Evolutionary conservation across 2,329 filamentous ascomycete species (phyloP), one percentile per base, ranked within the genome.

Genomic region (Exophiala mesophila): DNA sequence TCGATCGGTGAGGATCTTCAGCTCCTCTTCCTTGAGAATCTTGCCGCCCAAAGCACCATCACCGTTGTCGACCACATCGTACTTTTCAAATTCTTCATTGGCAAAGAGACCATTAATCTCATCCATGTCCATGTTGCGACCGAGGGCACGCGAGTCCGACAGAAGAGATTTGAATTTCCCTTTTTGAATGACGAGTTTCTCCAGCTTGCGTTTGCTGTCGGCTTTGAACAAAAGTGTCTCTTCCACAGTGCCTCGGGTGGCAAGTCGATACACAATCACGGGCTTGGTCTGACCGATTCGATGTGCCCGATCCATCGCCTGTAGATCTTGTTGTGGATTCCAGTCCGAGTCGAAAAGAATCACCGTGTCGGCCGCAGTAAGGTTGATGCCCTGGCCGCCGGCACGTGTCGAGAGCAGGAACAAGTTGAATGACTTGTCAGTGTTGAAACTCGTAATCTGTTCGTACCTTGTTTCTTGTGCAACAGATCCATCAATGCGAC

Each of bases 271-370:
- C 1, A 98, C 84, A 15, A 98, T 80, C 1, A 98, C 92, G 0
- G 92, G 92, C 2, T 83, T 77, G 1, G 82, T 95, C 63, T 98
- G 92, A 0, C 92, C 92, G 50, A 98, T 97, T 9, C 92, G 80
- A 60, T 98, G 92, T 1, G 87, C 88, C 4, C 92, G 86, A 59
- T 98, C 92, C 64, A 97, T 92, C 0, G 92, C 92, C 60, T 98
- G 92, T 0, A 98, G 72, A 62, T 98, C 92, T 59, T 96, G 90
- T 61, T 98, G 92, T 0, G 92, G 92, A 56, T 98, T 98, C 81
- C 90, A 96, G 57, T 95, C 80, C 7, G 74, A 80, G 63, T 97
- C 90, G 55, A 92, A 97, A 0, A 97, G 72, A 33, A 97, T 84
- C 8, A 96, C 90, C 0, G 90, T 96, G 55, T 97, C 90, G 0